Conservation (phyloP, 208 protist species). For the Crithidia brevicula region DNA sequence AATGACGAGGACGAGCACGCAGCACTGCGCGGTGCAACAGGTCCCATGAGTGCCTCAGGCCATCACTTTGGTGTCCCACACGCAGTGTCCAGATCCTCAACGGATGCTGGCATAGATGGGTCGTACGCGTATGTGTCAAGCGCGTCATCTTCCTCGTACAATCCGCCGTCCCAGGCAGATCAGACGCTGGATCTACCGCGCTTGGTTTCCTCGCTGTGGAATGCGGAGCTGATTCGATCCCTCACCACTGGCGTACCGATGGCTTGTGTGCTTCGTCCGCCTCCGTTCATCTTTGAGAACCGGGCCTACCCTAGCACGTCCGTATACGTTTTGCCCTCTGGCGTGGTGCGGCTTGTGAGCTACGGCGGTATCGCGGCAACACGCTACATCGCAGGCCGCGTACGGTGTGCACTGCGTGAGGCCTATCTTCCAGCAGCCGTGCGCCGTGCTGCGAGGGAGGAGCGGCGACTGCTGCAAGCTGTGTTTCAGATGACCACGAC, state of each 20-base stretch:
- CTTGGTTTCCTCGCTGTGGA: slow-evolving; percentile 27
- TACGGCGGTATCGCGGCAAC: slow-evolving; percentile 22
- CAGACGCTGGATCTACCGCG: neutral
- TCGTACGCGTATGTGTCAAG: slow-evolving; percentile 4
- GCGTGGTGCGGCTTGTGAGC: slow-evolving; percentile 26
- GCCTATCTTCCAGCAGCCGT: neutral
- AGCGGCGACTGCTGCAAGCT: slow-evolving; percentile 10
- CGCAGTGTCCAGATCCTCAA: no score
- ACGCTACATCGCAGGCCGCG: slow-evolving; percentile 1
- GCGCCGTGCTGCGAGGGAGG: slow-evolving; percentile 22
- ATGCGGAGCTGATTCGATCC: slow-evolving; percentile 28
- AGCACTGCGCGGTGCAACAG: no score
- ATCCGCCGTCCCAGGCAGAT: neutral
- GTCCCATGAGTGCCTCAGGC: no score
- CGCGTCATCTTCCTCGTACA: neutral
- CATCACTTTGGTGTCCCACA: no score
- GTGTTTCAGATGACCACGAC: slow-evolving; percentile 9
- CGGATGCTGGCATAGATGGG: slow-evolving; percentile 4
- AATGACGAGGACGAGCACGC: slow-evolving; percentile 1
- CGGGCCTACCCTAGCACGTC: slow-evolving; percentile 2
- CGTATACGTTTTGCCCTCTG: slow-evolving; percentile 22
- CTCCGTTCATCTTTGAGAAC: slow-evolving; percentile 14
- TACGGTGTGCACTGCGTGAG: slow-evolving; percentile 7
- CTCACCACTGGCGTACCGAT: slow-evolving; percentile 3
- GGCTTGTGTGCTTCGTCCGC: slow-evolving; percentile 21